Conservation (phyloP, 78 protist species). For the Polysphondylium violaceum region DNA sequence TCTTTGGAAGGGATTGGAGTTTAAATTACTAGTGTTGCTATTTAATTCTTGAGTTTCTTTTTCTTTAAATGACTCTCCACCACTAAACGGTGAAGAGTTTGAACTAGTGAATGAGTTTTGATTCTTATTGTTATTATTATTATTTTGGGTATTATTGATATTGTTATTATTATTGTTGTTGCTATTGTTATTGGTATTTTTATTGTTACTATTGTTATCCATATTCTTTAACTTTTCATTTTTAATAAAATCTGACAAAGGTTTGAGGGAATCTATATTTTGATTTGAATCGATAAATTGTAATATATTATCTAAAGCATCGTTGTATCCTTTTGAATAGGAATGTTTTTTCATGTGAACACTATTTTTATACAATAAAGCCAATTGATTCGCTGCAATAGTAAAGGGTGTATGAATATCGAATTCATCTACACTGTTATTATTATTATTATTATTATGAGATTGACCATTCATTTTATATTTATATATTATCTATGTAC, state of each 20-base stretch:
- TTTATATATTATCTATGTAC: too few species aligned
- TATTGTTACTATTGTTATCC: neutral
- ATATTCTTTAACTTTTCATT: neutral
- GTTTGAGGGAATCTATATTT: neutral
- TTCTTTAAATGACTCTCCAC: too few species aligned
- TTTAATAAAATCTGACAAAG: neutral
- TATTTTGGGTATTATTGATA: neutral
- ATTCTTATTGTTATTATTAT: neutral
- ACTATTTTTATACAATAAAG: constrained; percentile 20
- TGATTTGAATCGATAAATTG: constrained; percentile 12
- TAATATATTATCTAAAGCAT: neutral
- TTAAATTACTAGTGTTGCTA: neutral
- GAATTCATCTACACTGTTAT: neutral
- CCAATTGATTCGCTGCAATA: constrained; percentile 14
- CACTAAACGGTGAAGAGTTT: too few species aligned
- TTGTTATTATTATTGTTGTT: neutral
- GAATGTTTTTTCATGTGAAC: neutral
- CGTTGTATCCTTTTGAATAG: constrained; percentile 12
- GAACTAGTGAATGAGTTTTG: too few species aligned
- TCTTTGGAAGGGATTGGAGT: neutral
- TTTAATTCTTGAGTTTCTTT: too few species aligned
- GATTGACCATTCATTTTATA: too few species aligned
- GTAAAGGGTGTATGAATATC: constrained; percentile 11
- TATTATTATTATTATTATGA: neutral
- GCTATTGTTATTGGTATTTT: neutral